Conservation (phyloP, 176 grass and related monocot species). For the Triticum urartu region DNA sequence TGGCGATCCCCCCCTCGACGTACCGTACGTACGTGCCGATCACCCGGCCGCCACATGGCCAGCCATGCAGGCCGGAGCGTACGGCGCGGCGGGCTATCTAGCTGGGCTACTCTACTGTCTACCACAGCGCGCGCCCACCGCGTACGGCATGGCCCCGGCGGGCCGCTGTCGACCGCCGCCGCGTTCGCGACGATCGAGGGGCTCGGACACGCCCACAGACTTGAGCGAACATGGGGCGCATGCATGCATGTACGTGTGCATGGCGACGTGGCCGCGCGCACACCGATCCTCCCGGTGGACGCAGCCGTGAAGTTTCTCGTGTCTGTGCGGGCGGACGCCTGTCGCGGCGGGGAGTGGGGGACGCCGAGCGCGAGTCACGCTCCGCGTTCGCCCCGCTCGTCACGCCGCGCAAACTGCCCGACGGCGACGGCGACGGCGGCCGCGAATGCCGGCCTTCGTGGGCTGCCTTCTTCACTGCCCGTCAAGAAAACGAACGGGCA, state of each 20-base stretch:
- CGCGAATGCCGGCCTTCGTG: neutral
- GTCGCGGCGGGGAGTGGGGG: neutral
- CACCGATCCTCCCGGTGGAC: too few relatives aligned
- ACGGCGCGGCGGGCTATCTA: neutral
- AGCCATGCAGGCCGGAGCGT: neutral
- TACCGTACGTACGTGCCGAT: neutral
- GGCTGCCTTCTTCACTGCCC: too few relatives aligned
- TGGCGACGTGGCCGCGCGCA: too few relatives aligned
- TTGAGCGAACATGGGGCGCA: neutral
- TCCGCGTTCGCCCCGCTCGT: neutral
- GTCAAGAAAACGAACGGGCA: too few relatives aligned
- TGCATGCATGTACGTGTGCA: too few relatives aligned
- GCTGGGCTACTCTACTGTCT: neutral
- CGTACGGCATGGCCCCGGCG: neutral
- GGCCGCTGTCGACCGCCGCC: neutral
- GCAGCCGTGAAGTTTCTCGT: too few relatives aligned
- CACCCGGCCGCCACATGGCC: neutral
- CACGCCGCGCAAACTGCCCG: neutral
- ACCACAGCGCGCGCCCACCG: neutral
- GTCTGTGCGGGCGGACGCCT: neutral
- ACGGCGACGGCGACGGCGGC: too few relatives aligned
- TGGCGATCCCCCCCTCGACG: neutral
- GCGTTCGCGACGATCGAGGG: constrained; percentile 13
- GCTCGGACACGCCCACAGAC: neutral
- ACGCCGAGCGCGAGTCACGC: too few relatives aligned